Percentiles rank a stretch among this genome's conserved stretches.
phyloP scores from a whole-genome alignment of 176 grass and related monocot species.

The Alloteropsis semialata region DNA sequence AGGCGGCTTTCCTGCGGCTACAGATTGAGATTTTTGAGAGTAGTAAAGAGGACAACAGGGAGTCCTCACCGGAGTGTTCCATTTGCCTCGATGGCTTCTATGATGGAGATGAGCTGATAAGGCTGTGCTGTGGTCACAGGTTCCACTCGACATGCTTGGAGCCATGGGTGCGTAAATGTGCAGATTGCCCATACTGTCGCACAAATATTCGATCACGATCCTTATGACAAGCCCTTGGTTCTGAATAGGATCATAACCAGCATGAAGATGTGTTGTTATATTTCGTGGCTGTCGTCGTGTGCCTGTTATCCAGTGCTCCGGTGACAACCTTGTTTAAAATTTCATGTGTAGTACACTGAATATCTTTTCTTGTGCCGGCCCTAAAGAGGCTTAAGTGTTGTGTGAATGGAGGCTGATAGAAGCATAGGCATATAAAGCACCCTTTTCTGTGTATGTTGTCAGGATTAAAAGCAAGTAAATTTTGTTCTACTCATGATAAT shows the following conservation, averaged over 20 bases:
- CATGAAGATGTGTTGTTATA: slow-evolving; percentile 3
- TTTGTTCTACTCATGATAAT: not conserved
- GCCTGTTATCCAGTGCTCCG: not conserved
- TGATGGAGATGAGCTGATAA: slow-evolving; percentile 56
- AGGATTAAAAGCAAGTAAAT: not conserved
- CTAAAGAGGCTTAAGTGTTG: not conserved
- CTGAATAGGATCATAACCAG: slow-evolving; percentile 19
- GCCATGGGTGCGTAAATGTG: slow-evolving; percentile 76
- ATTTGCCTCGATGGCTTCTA: slow-evolving; percentile 83
- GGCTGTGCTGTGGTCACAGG: slow-evolving; percentile 65
- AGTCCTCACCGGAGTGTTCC: slow-evolving; percentile 62
- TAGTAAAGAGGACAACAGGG: slow-evolving; percentile 48
- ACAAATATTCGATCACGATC: slow-evolving; percentile 44
- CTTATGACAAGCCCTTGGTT: not conserved
- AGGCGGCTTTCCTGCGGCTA: slow-evolving; percentile 49
- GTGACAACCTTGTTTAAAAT: not conserved
- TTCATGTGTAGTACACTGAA: not conserved
- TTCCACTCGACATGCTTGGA: slow-evolving; percentile 80
- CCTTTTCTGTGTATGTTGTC: not conserved
- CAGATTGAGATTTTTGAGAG: slow-evolving; percentile 63
- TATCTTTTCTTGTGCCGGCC: not conserved
- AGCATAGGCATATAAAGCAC: not conserved
- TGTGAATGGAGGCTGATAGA: not conserved
- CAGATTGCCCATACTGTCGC: slow-evolving; percentile 91
- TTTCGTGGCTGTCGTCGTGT: not conserved